Evolutionary conservation across 2,329 filamentous ascomycete species (phyloP).

Genomic region (Aspergillus flavus): DNA sequence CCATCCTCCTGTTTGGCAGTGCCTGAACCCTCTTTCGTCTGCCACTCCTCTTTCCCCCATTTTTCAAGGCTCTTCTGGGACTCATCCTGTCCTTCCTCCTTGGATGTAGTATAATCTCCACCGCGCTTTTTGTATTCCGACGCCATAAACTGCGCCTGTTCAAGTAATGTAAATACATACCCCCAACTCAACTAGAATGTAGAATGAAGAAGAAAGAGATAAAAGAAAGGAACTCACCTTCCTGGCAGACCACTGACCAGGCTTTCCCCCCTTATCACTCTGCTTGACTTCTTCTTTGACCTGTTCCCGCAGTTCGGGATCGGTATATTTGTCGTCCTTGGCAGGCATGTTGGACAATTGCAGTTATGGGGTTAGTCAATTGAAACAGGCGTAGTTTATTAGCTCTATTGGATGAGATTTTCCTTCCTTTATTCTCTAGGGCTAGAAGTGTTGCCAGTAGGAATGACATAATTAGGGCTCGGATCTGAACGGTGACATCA

Average conservation of each 20-base stretch:
- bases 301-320: slow-evolving; percentile 49
- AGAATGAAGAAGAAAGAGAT: background rate
- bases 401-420: too few species aligned
- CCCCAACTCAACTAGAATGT: rapidly evolving
- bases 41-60: slow-evolving; percentile 54
- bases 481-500: background rate
- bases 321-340: slow-evolving; percentile 49
- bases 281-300: slow-evolving; percentile 51
- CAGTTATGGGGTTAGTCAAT: too few species aligned
- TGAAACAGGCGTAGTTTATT: too few species aligned
- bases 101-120: slow-evolving; percentile 50
- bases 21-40: slow-evolving; percentile 51
- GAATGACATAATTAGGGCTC: background rate
- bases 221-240: slow-evolving; percentile 35
- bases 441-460: too few species aligned
- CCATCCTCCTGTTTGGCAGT: slow-evolving; percentile 49
- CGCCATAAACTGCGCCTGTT: slow-evolving; percentile 50
- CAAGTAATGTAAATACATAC: background rate
- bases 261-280: slow-evolving; percentile 50
- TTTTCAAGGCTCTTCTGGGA: slow-evolving; percentile 48
- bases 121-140: slow-evolving; percentile 52
- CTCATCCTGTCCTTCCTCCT: slow-evolving; percentile 44
- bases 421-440: too few species aligned
- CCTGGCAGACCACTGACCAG: slow-evolving; percentile 53
- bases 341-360: slow-evolving; percentile 40